These are phyloP conservation scores for Otatea glauca DNA, from an alignment of 176 grass and related monocot genomes.

Conservation along the genomic window DNA sequence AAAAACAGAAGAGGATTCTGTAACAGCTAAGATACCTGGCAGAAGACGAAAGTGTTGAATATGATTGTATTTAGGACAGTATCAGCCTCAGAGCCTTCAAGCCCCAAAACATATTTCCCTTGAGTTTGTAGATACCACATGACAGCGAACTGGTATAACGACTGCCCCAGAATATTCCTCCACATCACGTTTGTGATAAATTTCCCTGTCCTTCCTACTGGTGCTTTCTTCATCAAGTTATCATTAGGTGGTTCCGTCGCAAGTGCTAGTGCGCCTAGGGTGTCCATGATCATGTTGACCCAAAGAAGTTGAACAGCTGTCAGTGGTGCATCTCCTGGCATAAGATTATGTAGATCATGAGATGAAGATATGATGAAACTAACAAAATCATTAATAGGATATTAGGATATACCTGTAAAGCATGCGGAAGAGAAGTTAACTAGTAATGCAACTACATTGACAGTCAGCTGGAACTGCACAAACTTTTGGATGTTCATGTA, in stretches of 20 bases:
- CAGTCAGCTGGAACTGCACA: conserved; percentile 93
- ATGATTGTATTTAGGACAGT: conserved; percentile 82
- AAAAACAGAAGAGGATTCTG: not conserved
- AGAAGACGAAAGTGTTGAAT: conserved; percentile 97
- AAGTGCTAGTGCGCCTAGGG: conserved; percentile 85
- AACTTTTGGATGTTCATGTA: conserved; percentile 97
- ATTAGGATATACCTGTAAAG: conserved; percentile 66
- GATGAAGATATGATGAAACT: not conserved
- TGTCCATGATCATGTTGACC: conserved; percentile 99
- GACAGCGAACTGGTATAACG: conserved; percentile 69
- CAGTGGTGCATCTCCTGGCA: conserved; percentile 76
- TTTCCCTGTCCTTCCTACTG: conserved; percentile 76
- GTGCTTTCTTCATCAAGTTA: conserved; percentile 74
- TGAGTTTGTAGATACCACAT: conserved; percentile 88
- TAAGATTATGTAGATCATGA: conserved; percentile 9
- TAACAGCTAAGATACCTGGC: conserved; percentile 61
- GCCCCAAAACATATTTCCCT: conserved; percentile 68
- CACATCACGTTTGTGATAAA: conserved; percentile 91
- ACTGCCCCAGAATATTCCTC: conserved; percentile 87
- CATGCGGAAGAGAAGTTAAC: conserved; percentile 86
- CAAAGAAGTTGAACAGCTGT: conserved; percentile 93
- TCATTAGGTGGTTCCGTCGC: conserved; percentile 86
- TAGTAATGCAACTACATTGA: conserved; percentile 79
- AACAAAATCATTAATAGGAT: conserved; percentile 14
- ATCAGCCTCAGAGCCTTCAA: conserved; percentile 57